These are phyloP conservation scores for Penicillium diatomitis DNA, from an alignment of 495 filamentous ascomycete species.

Conservation along the genomic window DNA sequence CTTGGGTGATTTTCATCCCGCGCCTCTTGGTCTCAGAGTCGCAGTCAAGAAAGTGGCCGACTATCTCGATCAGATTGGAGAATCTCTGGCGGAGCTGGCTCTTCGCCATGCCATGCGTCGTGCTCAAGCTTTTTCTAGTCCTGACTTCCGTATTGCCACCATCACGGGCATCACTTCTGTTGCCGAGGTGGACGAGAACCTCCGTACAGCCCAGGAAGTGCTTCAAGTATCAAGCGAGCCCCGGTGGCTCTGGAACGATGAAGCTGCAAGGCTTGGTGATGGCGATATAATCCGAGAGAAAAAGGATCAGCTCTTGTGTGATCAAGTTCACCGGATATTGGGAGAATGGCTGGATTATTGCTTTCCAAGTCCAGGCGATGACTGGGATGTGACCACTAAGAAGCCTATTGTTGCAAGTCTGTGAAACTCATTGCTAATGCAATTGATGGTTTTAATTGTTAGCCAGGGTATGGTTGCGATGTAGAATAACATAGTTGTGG, in stretches of 20 bases:
- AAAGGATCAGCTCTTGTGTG: not conserved
- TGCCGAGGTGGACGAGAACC: constrained; percentile 11
- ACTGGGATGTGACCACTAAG: constrained; percentile 12
- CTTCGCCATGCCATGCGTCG: constrained; percentile 11
- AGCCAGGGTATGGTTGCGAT: too few relatives aligned
- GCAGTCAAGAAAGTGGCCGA: constrained; percentile 42
- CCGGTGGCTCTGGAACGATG: constrained; percentile 5
- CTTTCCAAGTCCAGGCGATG: constrained; percentile 13
- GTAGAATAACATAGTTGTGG: too few relatives aligned
- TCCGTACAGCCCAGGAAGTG: constrained; percentile 6
- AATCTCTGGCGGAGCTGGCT: constrained; percentile 47
- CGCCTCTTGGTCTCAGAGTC: constrained; percentile 51
- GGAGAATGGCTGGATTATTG: constrained; percentile 9
- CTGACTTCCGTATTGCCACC: constrained; percentile 8
- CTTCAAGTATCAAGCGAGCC: constrained; percentile 1
- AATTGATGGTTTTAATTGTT: too few relatives aligned
- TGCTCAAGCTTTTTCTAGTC: constrained; percentile 5
- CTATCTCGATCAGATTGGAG: constrained; percentile 45
- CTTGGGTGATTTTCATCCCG: constrained; percentile 70
- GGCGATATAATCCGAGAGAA: not conserved
- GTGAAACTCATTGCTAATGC: not conserved
- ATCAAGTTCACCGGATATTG: constrained; percentile 6
- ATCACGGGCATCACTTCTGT: constrained; percentile 15
- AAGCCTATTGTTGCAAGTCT: not conserved
- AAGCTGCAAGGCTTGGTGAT: not conserved